These are phyloP conservation scores for Vitis hybrid DNA, from an alignment of 177 flowering plant species.

Conservation along the genomic window DNA sequence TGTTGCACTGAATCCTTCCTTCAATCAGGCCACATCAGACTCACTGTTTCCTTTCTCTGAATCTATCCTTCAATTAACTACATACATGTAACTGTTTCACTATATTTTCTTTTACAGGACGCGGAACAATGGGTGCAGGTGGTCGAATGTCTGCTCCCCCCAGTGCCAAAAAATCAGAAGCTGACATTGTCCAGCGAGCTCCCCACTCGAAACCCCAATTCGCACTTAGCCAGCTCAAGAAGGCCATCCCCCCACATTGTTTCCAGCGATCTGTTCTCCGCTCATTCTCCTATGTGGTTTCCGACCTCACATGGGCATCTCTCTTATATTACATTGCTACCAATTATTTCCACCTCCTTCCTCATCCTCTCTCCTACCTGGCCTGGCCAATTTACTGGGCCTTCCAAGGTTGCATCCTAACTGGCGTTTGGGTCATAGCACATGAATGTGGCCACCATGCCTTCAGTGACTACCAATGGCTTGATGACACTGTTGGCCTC, in stretches of 20 bases:
- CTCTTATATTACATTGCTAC: conserved; percentile 51
- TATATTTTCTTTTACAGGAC: conserved; percentile 9
- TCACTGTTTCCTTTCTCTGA: background rate
- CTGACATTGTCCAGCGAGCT: conserved; percentile 34
- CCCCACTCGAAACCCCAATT: conserved; percentile 67
- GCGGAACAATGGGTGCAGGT: conserved; percentile 62
- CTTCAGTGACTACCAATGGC: conserved; percentile 75
- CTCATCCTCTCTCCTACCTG: conserved; percentile 38
- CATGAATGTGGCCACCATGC: conserved; percentile 92
- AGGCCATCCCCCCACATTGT: conserved; percentile 81
- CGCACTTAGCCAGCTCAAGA: conserved; percentile 59
- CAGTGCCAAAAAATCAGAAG: conserved; percentile 24
- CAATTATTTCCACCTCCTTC: conserved; percentile 45
- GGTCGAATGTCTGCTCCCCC: conserved; percentile 48
- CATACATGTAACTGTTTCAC: too few relatives aligned
- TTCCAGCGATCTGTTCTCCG: conserved; percentile 66
- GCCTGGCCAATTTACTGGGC: conserved; percentile 69
- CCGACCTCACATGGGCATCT: conserved; percentile 48
- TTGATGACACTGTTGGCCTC: conserved; percentile 76
- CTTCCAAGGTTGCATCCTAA: conserved; percentile 63
- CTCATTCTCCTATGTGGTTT: conserved; percentile 64
- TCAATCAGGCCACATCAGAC: too few relatives aligned
- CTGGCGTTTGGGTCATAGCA: conserved; percentile 84
- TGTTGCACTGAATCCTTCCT: too few relatives aligned
- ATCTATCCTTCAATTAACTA: too few relatives aligned